Evolutionary conservation across 345 rosid species (phyloP).

Genomic region (Sonneratia caseolaris): DNA sequence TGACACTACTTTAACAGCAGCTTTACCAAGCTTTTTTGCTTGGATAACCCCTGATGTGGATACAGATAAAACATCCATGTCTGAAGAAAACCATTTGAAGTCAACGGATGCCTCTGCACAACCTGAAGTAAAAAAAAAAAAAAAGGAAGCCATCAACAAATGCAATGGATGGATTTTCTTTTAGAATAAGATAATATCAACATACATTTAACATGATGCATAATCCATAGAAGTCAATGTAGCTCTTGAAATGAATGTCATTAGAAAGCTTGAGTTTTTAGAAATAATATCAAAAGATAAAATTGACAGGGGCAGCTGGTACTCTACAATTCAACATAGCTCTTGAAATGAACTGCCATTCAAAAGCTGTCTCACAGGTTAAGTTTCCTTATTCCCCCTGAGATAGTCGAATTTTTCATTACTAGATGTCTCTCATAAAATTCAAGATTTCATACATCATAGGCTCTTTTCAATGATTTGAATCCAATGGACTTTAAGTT

Average conservation of each 20-base stretch:
- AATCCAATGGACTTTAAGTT: background rate
- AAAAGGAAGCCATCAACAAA: slow-evolving; percentile 11
- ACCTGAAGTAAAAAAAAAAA: slow-evolving; percentile 29
- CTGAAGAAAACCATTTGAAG: slow-evolving; percentile 89
- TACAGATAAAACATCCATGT: slow-evolving; percentile 44
- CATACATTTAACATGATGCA: background rate
- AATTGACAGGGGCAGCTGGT: background rate
- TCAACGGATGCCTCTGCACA: slow-evolving; percentile 72
- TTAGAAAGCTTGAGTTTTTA: background rate
- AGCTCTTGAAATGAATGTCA: background rate
- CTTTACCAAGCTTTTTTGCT: slow-evolving; percentile 86
- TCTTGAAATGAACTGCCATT: background rate
- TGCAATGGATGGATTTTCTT: background rate
- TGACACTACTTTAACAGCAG: slow-evolving; percentile 67
- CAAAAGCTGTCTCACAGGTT: background rate
- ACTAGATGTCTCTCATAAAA: background rate
- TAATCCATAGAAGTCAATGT: background rate
- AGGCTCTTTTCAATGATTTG: background rate
- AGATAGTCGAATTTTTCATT: background rate
- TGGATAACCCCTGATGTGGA: slow-evolving; percentile 73
- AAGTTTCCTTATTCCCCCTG: background rate
- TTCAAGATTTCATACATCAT: background rate
- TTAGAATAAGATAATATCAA: slow-evolving; percentile 3
- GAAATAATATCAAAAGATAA: background rate
- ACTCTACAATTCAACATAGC: background rate